Percentiles rank a stretch among this genome's conserved stretches.
Conservation (phyloP, 257 asterid species). For the Paulownia fortunei region DNA sequence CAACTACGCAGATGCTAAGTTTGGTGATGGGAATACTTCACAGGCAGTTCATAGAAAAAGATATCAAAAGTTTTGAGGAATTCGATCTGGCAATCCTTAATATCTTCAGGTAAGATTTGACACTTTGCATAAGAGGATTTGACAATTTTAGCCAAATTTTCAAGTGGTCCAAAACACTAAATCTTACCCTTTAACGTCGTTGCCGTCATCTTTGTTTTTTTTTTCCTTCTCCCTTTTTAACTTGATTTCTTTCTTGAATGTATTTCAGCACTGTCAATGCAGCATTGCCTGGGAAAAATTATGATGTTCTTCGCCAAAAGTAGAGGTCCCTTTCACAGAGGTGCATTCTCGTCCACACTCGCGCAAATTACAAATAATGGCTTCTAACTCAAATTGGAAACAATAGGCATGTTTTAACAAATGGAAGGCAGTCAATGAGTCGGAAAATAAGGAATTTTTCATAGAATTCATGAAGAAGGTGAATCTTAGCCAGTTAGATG, state of each 20-base stretch:
- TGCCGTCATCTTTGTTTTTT: background rate
- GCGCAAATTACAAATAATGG: background rate
- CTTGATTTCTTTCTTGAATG: background rate
- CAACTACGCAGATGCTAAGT: conserved; percentile 62
- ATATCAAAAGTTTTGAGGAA: conserved; percentile 48
- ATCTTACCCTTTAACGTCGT: too few relatives aligned
- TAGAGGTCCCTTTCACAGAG: too few relatives aligned
- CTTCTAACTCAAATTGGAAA: conserved; percentile 13
- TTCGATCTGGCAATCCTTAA: conserved; percentile 79
- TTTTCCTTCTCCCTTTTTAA: background rate
- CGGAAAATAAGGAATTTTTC: conserved; percentile 53
- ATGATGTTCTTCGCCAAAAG: conserved; percentile 54
- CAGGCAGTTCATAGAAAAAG: conserved; percentile 59
- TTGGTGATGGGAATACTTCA: conserved; percentile 74
- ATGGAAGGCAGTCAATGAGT: conserved; percentile 46
- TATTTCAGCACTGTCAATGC: conserved; percentile 66
- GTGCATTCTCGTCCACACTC: background rate
- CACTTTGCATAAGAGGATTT: background rate
- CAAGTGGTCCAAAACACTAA: too few relatives aligned
- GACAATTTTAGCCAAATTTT: background rate
- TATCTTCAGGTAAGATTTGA: conserved; percentile 58
- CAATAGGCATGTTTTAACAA: conserved; percentile 50
- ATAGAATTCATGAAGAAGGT: conserved; percentile 67
- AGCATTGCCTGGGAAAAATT: conserved; percentile 94
- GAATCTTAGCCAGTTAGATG: conserved; percentile 63